Evolutionary conservation across 805 yeast genomes (phyloP).

Genomic region (Teunomyces gatunensis): DNA sequence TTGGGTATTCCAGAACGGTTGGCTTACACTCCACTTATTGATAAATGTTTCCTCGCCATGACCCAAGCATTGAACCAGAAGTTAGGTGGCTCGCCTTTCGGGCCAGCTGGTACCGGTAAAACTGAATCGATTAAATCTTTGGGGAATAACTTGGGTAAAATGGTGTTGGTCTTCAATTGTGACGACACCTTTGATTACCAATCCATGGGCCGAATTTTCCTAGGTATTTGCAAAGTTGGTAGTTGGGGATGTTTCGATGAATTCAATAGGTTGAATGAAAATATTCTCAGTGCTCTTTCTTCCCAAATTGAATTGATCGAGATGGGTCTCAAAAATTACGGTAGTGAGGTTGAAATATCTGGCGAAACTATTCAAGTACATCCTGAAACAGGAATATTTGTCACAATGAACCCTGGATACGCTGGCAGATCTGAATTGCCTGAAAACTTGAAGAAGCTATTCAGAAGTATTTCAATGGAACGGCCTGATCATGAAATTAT

Average conservation of each 20-base stretch:
- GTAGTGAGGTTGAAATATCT: slow-evolving; percentile 35
- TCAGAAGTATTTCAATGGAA: slow-evolving; percentile 71
- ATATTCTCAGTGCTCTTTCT: slow-evolving; percentile 79
- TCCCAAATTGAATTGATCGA: slow-evolving; percentile 76
- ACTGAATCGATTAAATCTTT: slow-evolving; percentile 87
- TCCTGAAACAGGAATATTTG: slow-evolving; percentile 66
- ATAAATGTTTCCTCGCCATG: slow-evolving; percentile 63
- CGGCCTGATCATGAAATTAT: slow-evolving; percentile 69
- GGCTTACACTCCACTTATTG: slow-evolving; percentile 73
- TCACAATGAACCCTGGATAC: slow-evolving; percentile 90
- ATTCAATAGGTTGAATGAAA: slow-evolving; percentile 74
- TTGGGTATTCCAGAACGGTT: slow-evolving; percentile 70
- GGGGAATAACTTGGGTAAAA: slow-evolving; percentile 73
- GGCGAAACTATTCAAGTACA: slow-evolving; percentile 41
- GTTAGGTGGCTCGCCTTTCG: slow-evolving; percentile 87
- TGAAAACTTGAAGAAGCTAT: slow-evolving; percentile 77
- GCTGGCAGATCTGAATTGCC: slow-evolving; percentile 82
- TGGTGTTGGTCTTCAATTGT: slow-evolving; percentile 86
- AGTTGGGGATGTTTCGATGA: slow-evolving; percentile 98
- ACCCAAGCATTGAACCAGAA: slow-evolving; percentile 69
- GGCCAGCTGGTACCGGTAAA: slow-evolving; percentile 98
- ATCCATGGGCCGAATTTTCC: slow-evolving; percentile 70
- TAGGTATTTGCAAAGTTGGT: slow-evolving; percentile 80
- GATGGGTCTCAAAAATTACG: slow-evolving; percentile 38
- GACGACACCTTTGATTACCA: slow-evolving; percentile 84